Conservation (phyloP, 2,329 filamentous ascomycete genomes). For the Diaporthe capsici region DNA sequence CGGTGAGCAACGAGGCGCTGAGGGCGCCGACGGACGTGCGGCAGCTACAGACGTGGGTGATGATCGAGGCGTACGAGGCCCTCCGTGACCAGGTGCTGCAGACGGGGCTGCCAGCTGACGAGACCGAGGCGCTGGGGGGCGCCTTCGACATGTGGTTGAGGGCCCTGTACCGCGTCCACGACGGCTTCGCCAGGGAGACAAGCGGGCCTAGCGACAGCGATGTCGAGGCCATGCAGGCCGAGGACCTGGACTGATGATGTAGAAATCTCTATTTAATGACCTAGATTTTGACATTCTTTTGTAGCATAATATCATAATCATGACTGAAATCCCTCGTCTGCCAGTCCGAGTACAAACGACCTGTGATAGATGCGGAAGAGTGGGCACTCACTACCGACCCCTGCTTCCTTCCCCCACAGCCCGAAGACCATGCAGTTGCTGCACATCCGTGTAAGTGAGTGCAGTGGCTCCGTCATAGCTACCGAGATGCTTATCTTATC, state of each 20-base stretch:
- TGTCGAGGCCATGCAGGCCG: slow-evolving; percentile 48
- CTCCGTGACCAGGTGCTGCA: slow-evolving; percentile 61
- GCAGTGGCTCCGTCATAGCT: slow-evolving; percentile 2
- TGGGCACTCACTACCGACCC: background rate
- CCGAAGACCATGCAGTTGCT: background rate
- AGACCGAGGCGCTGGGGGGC: slow-evolving; percentile 52
- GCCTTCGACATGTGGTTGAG: slow-evolving; percentile 67
- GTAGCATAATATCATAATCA: background rate
- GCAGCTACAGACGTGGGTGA: slow-evolving; percentile 67
- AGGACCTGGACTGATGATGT: slow-evolving; percentile 42
- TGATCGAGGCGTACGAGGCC: slow-evolving; percentile 72
- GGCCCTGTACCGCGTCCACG: slow-evolving; percentile 63
- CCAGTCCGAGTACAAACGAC: too few relatives aligned
- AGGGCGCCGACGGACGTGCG: slow-evolving; percentile 53
- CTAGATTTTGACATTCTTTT: background rate
- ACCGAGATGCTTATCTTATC: background rate
- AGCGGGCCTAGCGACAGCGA: slow-evolving; percentile 51
- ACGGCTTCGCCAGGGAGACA: slow-evolving; percentile 50
- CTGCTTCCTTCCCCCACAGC: slow-evolving; percentile 1
- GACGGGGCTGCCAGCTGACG: slow-evolving; percentile 48
- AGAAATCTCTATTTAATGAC: background rate
- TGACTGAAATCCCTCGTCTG: background rate
- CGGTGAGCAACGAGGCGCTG: slow-evolving; percentile 47
- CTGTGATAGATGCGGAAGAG: background rate
- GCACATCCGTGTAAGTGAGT: background rate